phyloP scores from a whole-genome alignment of 208 protist species.

The Trypanosoma mega region DNA sequence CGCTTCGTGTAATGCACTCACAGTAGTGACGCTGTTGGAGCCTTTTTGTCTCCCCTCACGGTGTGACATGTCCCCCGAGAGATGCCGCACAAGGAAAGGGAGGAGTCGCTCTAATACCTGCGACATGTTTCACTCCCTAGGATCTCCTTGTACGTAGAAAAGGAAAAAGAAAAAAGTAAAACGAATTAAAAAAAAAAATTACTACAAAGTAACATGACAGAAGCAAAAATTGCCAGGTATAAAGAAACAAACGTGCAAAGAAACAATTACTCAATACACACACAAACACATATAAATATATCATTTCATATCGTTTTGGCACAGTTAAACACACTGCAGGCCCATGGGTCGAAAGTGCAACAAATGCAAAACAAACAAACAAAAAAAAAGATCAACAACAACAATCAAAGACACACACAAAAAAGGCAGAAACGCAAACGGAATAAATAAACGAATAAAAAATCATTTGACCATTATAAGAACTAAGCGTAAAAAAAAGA shows the following conservation, averaged over 20 bases:
- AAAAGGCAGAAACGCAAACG: background rate
- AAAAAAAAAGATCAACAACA: slow-evolving; percentile 5
- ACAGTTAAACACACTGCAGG: too few species aligned
- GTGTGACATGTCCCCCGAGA: slow-evolving; percentile 20
- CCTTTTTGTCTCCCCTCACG: too few species aligned
- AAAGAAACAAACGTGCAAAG: too few species aligned
- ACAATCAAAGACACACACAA: background rate
- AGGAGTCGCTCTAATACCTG: slow-evolving; percentile 41
- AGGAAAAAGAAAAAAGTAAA: background rate
- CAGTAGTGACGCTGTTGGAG: too few species aligned
- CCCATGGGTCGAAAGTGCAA: too few species aligned
- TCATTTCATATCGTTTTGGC: too few species aligned
- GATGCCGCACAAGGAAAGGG: slow-evolving; percentile 41
- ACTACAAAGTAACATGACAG: background rate
- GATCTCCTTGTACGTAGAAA: background rate
- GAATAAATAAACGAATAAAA: background rate
- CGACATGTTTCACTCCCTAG: slow-evolving; percentile 9
- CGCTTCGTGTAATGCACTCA: background rate
- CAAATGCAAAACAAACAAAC: too few species aligned
- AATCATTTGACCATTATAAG: background rate
- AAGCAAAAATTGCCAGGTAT: too few species aligned
- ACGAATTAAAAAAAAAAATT: background rate
- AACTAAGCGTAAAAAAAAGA: slow-evolving; percentile 10
- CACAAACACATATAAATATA: too few species aligned
- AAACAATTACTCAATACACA: too few species aligned